Percentiles rank a stretch among this genome's conserved stretches.
Conservation (phyloP, 1,284 basidiomycete species). For the Moesziomyces globuligerus region DNA sequence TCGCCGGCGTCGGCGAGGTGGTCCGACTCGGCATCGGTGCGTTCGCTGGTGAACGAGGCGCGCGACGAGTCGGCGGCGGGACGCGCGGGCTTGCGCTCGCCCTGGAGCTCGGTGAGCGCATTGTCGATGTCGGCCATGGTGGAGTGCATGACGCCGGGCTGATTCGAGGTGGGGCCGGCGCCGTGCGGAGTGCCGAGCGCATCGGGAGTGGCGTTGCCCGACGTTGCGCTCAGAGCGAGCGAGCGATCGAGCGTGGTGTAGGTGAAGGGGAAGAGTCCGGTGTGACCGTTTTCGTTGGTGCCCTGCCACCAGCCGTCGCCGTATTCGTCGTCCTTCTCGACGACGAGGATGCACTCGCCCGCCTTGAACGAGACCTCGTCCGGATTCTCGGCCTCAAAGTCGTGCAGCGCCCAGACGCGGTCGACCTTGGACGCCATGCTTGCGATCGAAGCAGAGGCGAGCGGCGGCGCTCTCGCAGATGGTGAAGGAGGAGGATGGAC, state of each 20-base stretch:
- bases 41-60: constrained; percentile 49
- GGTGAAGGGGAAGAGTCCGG: constrained; percentile 88
- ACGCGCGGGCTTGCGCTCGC: constrained; percentile 23
- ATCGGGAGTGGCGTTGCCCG: constrained; percentile 30
- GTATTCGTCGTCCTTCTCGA: constrained; percentile 93
- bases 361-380: constrained; percentile 89
- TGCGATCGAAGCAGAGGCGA: background rate
- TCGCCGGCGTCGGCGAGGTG: constrained; percentile 44
- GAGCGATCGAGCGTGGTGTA: constrained; percentile 74
- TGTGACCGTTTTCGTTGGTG: constrained; percentile 80
- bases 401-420: constrained; percentile 75
- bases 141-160: constrained; percentile 59
- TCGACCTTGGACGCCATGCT: constrained; percentile 52
- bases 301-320: constrained; percentile 99
- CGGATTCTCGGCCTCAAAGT: constrained; percentile 88
- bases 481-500: background rate
- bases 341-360: constrained; percentile 86
- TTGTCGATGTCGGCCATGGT: constrained; percentile 67
- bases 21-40: constrained; percentile 50
- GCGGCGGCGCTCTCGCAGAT: background rate
- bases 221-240: constrained; percentile 46
- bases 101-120: constrained; percentile 61
- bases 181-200: constrained; percentile 34
- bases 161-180: constrained; percentile 3
- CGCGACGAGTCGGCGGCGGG: constrained; percentile 28